Conservation (phyloP, 2,329 filamentous ascomycete genomes). For the Helotiales sp. region DNA sequence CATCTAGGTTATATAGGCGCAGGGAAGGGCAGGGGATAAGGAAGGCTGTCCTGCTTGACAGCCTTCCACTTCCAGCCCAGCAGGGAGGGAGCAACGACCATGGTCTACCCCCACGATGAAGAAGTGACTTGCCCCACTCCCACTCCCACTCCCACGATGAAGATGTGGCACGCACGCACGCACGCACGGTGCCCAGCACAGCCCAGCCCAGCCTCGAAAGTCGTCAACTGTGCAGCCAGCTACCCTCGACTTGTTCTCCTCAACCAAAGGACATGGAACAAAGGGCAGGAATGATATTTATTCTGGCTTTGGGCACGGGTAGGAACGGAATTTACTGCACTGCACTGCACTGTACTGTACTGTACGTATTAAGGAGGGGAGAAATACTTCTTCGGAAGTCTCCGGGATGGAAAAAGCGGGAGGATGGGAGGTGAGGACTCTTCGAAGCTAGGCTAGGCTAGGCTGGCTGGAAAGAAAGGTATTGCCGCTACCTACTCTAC, state of each 20-base stretch:
- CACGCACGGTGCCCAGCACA: too few relatives aligned
- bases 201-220: constrained; percentile 8
- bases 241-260: neutral
- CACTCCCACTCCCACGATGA: constrained; percentile 13
- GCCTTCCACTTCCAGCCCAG: neutral
- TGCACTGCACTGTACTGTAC: neutral
- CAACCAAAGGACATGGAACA: neutral
- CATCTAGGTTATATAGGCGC: too few relatives aligned
- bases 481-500: too few relatives aligned
- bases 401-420: neutral
- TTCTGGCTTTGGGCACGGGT: neutral
- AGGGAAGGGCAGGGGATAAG: neutral
- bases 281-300: neutral
- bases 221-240: constrained; percentile 5
- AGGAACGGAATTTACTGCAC: too few relatives aligned
- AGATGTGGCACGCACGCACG: too few relatives aligned
- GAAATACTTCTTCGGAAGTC: constrained; percentile 1
- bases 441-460: neutral
- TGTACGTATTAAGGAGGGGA: neutral
- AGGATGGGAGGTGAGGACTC: neutral
- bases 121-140: constrained; percentile 11
- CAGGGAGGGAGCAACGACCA: neutral
- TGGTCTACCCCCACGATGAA: neutral
- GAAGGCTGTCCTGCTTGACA: neutral
- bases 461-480: neutral